A percentile compares a stretch with the other conserved stretches of the same genome.
phyloP scores from a whole-genome alignment of 129 eudicot genomes.

The Ambrosia artemisiifolia region DNA sequence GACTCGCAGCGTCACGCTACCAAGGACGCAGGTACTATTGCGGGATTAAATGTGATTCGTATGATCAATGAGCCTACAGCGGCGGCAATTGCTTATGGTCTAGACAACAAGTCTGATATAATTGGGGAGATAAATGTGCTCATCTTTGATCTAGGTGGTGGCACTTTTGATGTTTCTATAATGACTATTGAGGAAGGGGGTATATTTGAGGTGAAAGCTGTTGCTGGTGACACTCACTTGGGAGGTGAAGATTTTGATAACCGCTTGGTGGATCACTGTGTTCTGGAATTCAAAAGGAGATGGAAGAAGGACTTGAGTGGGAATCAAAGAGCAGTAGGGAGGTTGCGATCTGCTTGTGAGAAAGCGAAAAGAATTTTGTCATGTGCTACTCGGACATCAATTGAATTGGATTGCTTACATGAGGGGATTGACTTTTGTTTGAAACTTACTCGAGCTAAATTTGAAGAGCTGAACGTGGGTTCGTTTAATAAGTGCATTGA shows the following conservation, averaged over 20 bases:
- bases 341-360: slow-evolving; percentile 17
- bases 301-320: not conserved
- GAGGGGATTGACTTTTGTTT: slow-evolving; percentile 5
- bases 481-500: not conserved
- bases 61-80: slow-evolving; percentile 20
- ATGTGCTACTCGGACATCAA: slow-evolving; percentile 1
- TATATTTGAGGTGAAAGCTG: slow-evolving; percentile 8
- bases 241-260: slow-evolving; percentile 22
- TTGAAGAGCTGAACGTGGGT: slow-evolving; percentile 13
- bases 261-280: slow-evolving; percentile 12
- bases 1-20: slow-evolving; percentile 24
- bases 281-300: slow-evolving; percentile 2
- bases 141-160: slow-evolving; percentile 19
- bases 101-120: slow-evolving; percentile 15
- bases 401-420: slow-evolving; percentile 12
- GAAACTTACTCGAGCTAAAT: slow-evolving; percentile 17
- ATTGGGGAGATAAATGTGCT: slow-evolving; percentile 1
- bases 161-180: slow-evolving; percentile 15
- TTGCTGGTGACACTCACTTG: slow-evolving; percentile 15
- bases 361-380: slow-evolving; percentile 17
- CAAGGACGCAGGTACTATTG: slow-evolving; percentile 10
- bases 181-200: not conserved
- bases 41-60: slow-evolving; percentile 11
- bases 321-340: slow-evolving; percentile 3
- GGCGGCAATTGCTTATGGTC: slow-evolving; percentile 26